Percentiles rank a stretch among this genome's conserved stretches.
phyloP scores from a whole-genome alignment of 257 asterid genomes.

The Salvia splendens region DNA sequence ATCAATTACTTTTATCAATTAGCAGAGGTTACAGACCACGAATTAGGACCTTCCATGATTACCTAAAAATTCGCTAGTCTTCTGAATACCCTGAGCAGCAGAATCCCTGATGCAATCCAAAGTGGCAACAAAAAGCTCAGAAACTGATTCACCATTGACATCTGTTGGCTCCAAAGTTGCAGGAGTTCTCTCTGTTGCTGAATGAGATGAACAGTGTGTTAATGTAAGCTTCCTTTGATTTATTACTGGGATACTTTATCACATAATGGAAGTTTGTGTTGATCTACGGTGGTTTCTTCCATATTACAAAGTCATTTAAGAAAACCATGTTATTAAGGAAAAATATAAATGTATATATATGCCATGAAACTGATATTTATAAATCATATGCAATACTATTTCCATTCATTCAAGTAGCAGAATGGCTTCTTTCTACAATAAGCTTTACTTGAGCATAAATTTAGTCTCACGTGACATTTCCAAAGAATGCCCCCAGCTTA shows the following conservation, averaged over 20 bases:
- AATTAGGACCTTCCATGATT: constrained; percentile 24
- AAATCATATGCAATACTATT: background rate
- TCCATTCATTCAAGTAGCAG: background rate
- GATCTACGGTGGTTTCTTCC: constrained; percentile 9
- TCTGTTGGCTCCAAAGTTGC: constrained; percentile 49
- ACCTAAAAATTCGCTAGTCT: constrained; percentile 74
- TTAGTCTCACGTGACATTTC: background rate
- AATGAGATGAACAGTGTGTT: constrained; percentile 37
- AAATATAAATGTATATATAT: background rate
- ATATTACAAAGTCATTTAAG: too few relatives aligned
- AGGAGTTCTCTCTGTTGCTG: constrained; percentile 51
- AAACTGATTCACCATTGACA: constrained; percentile 64
- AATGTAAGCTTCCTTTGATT: constrained; percentile 18
- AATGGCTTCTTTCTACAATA: background rate
- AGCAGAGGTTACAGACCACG: constrained; percentile 21
- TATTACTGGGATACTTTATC: constrained; percentile 14
- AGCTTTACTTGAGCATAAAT: constrained; percentile 16
- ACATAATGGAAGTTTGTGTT: constrained; percentile 3
- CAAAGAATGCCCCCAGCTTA: background rate
- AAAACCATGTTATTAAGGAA: too few relatives aligned
- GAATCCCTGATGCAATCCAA: constrained; percentile 83
- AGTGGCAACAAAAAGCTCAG: constrained; percentile 92
- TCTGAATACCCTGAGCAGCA: constrained; percentile 69
- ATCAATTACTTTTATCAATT: constrained; percentile 1
- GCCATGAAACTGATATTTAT: background rate